Evolutionary conservation across 2,329 filamentous ascomycete species (phyloP).

Genomic region (Hymenoscyphus linearis): DNA sequence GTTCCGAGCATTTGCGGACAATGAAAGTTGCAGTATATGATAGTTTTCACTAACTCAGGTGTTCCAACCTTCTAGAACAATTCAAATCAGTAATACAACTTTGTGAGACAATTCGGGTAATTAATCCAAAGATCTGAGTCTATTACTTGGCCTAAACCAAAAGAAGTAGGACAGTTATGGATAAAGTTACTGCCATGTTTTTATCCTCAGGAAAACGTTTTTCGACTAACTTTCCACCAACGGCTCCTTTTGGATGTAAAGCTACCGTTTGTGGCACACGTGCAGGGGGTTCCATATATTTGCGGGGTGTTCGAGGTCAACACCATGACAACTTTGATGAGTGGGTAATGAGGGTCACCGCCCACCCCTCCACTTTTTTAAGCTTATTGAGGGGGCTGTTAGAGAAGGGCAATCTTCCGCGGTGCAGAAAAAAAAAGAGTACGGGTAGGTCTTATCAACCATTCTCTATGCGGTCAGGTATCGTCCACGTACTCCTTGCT

Average conservation of each 20-base stretch:
- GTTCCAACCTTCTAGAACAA: too few relatives aligned
- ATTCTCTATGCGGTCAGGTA: not conserved
- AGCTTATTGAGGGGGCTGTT: not conserved
- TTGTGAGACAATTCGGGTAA: too few relatives aligned
- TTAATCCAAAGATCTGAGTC: too few relatives aligned
- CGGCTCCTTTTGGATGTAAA: not conserved
- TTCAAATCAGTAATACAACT: too few relatives aligned
- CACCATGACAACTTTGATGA: not conserved
- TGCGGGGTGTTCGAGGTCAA: not conserved
- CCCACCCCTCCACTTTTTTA: not conserved
- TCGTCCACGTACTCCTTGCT: not conserved
- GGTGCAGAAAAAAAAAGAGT: not conserved
- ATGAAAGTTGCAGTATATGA: too few relatives aligned
- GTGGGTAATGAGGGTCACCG: not conserved
- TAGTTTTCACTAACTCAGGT: too few relatives aligned
- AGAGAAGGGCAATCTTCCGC: not conserved
- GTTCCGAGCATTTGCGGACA: too few relatives aligned
- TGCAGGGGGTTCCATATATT: not conserved
- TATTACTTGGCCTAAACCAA: too few relatives aligned
- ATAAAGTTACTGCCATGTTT: not conserved
- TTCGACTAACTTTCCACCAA: not conserved
- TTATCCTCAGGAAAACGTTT: not conserved
- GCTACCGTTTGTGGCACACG: not conserved
- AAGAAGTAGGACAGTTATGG: too few relatives aligned
- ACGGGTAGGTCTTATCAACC: not conserved